Evolutionary conservation across 1,284 basidiomycete genomes (phyloP).

Genomic region (Grifola frondosa): DNA sequence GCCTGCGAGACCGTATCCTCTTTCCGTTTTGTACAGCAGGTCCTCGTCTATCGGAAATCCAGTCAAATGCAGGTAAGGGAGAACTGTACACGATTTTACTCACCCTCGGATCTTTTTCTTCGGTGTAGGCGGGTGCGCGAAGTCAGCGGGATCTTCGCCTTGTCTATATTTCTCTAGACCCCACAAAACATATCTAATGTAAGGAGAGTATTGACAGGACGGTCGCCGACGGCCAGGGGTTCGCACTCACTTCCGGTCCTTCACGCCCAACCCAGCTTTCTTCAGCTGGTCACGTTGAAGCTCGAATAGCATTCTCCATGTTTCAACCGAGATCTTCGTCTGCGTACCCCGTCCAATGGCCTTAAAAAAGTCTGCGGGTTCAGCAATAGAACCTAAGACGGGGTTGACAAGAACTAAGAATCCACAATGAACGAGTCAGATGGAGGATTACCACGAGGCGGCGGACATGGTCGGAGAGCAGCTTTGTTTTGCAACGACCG

Average conservation of each 20-base stretch:
- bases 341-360: slow-evolving; percentile 69
- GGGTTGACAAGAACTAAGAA: slow-evolving; percentile 16
- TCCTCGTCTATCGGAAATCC: slow-evolving; percentile 42
- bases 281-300: slow-evolving; percentile 57
- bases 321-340: slow-evolving; percentile 56
- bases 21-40: slow-evolving; percentile 77
- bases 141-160: slow-evolving; percentile 52
- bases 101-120: slow-evolving; percentile 80
- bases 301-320: slow-evolving; percentile 72
- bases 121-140: slow-evolving; percentile 62
- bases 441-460: slow-evolving; percentile 25
- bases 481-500: slow-evolving; percentile 45
- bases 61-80: background rate
- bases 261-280: slow-evolving; percentile 60
- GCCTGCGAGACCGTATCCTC: slow-evolving; percentile 63
- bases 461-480: slow-evolving; percentile 33
- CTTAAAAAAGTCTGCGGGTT: slow-evolving; percentile 64
- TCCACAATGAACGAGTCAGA: slow-evolving; percentile 4
- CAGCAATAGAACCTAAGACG: slow-evolving; percentile 40
- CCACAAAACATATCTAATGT: slow-evolving; percentile 74
- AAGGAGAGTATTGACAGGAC: slow-evolving; percentile 4
- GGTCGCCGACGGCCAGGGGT: slow-evolving; percentile 1
- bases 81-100: slow-evolving; percentile 27
- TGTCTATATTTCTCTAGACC: slow-evolving; percentile 76
- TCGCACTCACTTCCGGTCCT: slow-evolving; percentile 67